Base-by-base conservation (phyloP, 148 eudicot genomes). In the Fagopyrum esculentum region DNA sequence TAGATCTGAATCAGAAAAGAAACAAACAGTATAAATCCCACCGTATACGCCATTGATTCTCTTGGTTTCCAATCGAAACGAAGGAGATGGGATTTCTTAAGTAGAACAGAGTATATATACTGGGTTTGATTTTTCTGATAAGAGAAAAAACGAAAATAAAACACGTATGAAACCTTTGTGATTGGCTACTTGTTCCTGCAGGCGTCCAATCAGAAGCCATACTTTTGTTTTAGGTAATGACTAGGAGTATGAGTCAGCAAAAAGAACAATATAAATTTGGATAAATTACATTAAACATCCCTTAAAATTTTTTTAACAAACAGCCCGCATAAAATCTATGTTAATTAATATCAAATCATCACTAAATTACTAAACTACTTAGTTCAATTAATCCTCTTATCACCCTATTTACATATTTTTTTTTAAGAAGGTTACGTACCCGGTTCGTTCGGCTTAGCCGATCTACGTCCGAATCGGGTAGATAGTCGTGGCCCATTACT, bases 31-130 rank as follows among this genome's bases (percentile, higher is more conserved):
- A 71, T 43, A 19, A 71, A 17, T 49, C 55, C 74, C 51, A 71
- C 74, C 55, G 47, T 71, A 3, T 71, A 26, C 74, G 45, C 74
- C 54, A 71, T 17, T 55, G 54, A 71, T 19, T 35, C 74, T 71
- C 15, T 49, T 6, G 15, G 46, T 61, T 61, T n/a, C 9, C 40
- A 2, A 43, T 61, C 6, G 8, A 61, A 43, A 35, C 40, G 0
- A 35, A 35, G 40, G 40, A 0, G 2, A 0, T 0, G 40, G 40
- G 40, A 35, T 35, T 1, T 35, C 29, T 26, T 11, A 2, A 6
- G 64, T 10, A 44, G 15, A 54, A 54, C 5, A 15, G 4, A 3
- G 29, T 8, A 61, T n/a, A 61, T 26, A 61, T 35, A 35, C 40
- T 35, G 2, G 0, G 40, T 9, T 61, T 0, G 63, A 19, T 57